Percentiles rank a stretch among this genome's conserved stretches.
These are phyloP conservation scores for Paramarasmius palmivorus DNA, from an alignment of 1,284 basidiomycete species.

Conservation along the genomic window DNA sequence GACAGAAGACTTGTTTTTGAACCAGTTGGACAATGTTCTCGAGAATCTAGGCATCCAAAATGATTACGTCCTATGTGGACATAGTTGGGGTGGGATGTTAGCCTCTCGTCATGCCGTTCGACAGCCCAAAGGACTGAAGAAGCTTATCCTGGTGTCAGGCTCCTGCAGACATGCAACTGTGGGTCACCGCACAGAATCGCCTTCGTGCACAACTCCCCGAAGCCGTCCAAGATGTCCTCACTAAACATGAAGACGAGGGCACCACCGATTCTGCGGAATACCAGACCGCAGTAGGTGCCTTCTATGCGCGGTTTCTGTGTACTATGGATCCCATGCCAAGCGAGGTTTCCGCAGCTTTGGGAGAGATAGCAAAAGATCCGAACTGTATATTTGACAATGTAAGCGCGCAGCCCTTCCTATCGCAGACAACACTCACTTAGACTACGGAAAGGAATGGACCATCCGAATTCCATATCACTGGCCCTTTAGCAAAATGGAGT, in stretches of 20 bases:
- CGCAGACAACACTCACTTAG: not conserved
- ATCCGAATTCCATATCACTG: slow-evolving; percentile 48
- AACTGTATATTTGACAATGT: slow-evolving; percentile 28
- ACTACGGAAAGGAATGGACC: slow-evolving; percentile 45
- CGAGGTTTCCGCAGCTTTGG: slow-evolving; percentile 31
- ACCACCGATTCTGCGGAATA: slow-evolving; percentile 49
- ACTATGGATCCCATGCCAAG: slow-evolving; percentile 45
- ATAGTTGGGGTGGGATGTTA: slow-evolving; percentile 56
- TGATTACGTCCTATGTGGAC: slow-evolving; percentile 41
- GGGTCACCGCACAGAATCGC: slow-evolving; percentile 32
- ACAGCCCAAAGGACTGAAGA: slow-evolving; percentile 40
- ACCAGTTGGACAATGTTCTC: slow-evolving; percentile 47
- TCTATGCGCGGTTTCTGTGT: slow-evolving; percentile 46
- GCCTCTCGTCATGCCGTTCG: slow-evolving; percentile 34
- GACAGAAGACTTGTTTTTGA: slow-evolving; percentile 44
- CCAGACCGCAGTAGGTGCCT: slow-evolving; percentile 41
- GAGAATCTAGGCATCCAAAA: slow-evolving; percentile 35
- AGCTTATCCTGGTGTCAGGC: slow-evolving; percentile 39
- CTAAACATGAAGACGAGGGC: slow-evolving; percentile 46
- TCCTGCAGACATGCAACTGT: slow-evolving; percentile 40
- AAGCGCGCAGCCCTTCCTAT: not conserved
- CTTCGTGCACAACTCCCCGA: slow-evolving; percentile 39
- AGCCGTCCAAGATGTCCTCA: slow-evolving; percentile 41
- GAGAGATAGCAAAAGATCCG: slow-evolving; percentile 39
- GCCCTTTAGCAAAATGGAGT: slow-evolving; percentile 50